Conservation (phyloP, 345 rosid species). For the Euphorbia peplus region DNA sequence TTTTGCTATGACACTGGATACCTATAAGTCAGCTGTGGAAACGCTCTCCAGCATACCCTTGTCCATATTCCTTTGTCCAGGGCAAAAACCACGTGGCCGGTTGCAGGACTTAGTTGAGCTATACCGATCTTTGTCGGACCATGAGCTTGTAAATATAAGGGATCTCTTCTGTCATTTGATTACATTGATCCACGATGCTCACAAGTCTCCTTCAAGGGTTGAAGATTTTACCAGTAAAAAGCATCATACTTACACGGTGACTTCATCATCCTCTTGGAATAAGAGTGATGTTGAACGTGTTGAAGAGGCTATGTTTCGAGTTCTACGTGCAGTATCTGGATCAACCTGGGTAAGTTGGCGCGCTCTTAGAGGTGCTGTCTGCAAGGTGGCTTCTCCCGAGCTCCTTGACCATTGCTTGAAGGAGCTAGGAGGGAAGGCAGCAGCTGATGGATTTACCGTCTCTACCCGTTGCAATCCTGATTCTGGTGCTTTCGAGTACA, state of each 20-base stretch:
- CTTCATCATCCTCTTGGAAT: conserved; percentile 38
- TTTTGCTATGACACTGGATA: conserved; percentile 47
- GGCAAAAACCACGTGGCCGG: conserved; percentile 31
- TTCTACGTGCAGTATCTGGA: conserved; percentile 55
- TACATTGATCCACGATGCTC: conserved; percentile 41
- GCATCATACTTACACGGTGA: conserved; percentile 11
- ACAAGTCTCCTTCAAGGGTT: conserved; percentile 33
- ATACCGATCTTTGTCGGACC: conserved; percentile 50
- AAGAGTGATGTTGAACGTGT: conserved; percentile 42
- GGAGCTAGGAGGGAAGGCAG: conserved; percentile 45
- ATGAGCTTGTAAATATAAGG: conserved; percentile 46
- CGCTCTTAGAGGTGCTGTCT: conserved; percentile 58
- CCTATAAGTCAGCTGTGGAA: conserved; percentile 48
- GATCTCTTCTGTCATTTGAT: conserved; percentile 50
- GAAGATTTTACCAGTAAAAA: conserved; percentile 31
- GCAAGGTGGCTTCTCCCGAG: conserved; percentile 44
- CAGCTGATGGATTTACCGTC: conserved; percentile 46
- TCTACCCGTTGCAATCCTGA: conserved; percentile 39
- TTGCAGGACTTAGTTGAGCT: conserved; percentile 37
- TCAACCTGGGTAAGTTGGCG: conserved; percentile 63
- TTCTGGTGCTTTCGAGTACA: conserved; percentile 53
- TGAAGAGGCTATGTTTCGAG: conserved; percentile 57
- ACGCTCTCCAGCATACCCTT: conserved; percentile 43
- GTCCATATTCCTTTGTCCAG: conserved; percentile 36
- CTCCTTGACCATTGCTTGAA: conserved; percentile 60